phyloP scores from a whole-genome alignment of 306 rosid genomes.

The Sesbania bispinosa region DNA sequence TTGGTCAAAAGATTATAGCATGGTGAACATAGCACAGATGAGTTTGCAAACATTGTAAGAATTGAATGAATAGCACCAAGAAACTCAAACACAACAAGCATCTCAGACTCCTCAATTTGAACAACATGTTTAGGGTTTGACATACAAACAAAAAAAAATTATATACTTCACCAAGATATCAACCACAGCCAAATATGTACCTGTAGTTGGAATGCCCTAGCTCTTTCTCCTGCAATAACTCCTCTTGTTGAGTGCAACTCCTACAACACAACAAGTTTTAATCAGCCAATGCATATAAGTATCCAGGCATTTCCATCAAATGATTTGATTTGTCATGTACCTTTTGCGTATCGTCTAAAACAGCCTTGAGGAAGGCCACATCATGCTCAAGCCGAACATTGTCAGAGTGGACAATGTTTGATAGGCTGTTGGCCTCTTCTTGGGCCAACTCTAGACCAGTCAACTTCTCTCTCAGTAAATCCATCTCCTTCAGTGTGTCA shows the following conservation, averaged over 20 bases:
- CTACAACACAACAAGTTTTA: conserved; percentile 39
- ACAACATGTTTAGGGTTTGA: background rate
- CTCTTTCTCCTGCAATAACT: conserved; percentile 82
- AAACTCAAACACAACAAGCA: background rate
- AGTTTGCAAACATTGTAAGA: background rate
- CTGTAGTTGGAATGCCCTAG: conserved; percentile 94
- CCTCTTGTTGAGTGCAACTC: conserved; percentile 97
- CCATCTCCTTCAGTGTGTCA: conserved; percentile 63
- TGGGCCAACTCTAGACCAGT: conserved; percentile 80
- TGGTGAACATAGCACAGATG: background rate
- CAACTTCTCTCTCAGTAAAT: conserved; percentile 70
- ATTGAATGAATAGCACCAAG: background rate
- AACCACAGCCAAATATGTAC: conserved; percentile 30
- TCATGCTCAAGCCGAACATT: conserved; percentile 92
- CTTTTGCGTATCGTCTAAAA: conserved; percentile 92
- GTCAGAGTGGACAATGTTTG: conserved; percentile 87
- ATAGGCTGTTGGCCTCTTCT: conserved; percentile 82
- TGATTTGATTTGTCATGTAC: conserved; percentile 30
- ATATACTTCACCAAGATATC: background rate
- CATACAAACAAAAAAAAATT: background rate
- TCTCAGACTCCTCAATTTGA: background rate
- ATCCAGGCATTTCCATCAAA: background rate
- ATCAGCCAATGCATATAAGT: background rate
- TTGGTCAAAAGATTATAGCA: conserved; percentile 4
- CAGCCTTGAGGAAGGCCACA: conserved; percentile 97